A percentile compares a stretch with the other conserved stretches of the same genome.
These are phyloP conservation scores for Prunus campanulata DNA, from an alignment of 306 rosid genomes.

Conservation along the genomic window DNA sequence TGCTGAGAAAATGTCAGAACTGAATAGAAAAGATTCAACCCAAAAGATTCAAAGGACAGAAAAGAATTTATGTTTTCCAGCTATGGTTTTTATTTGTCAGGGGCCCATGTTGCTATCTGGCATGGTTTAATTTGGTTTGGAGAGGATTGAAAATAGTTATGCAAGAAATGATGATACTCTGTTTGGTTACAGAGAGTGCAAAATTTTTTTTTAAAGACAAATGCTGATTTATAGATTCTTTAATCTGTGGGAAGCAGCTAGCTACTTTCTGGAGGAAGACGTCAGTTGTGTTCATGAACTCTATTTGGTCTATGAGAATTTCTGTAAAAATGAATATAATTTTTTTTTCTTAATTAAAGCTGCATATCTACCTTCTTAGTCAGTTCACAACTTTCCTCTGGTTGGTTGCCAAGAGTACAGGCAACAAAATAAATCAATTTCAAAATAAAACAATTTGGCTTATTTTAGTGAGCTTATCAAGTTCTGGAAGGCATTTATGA, in stretches of 20 bases:
- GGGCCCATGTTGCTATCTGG: neutral
- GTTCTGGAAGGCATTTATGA: neutral
- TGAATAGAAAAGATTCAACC: neutral
- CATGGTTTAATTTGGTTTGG: neutral
- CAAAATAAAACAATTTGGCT: neutral
- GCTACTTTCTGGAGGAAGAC: neutral
- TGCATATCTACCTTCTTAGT: neutral
- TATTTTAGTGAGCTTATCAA: neutral
- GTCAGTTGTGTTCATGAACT: neutral
- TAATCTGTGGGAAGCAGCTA: neutral
- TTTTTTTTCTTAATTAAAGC: neutral
- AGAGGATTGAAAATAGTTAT: neutral
- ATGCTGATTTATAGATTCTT: neutral
- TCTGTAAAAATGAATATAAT: neutral
- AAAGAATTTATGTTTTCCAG: neutral
- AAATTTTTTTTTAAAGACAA: neutral
- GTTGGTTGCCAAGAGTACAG: neutral
- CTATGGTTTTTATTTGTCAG: neutral
- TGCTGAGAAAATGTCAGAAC: conserved; percentile 17
- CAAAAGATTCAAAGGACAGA: neutral
- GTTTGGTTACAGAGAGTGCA: neutral
- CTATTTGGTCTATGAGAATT: conserved; percentile 7
- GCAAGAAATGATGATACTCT: neutral
- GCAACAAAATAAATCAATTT: neutral
- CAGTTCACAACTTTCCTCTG: neutral